Percentiles rank a stretch among this genome's conserved stretches.
Evolutionary conservation across 352 stramenopile species (phyloP).

Genomic region (Phytophthora ramorum): DNA sequence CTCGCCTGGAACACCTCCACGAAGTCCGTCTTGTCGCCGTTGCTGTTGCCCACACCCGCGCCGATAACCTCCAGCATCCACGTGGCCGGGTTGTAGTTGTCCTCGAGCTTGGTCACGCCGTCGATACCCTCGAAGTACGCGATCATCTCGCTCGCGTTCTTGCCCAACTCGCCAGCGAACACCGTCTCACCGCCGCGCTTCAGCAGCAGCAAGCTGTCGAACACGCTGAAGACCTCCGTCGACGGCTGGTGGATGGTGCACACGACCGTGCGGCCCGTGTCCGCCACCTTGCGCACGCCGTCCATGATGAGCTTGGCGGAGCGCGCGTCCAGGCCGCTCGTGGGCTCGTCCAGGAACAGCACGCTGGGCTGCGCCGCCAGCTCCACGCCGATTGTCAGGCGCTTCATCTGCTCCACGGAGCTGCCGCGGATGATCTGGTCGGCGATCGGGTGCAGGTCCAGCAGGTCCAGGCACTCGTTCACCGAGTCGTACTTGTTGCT

Average conservation of each 20-base stretch:
- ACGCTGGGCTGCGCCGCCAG: neutral
- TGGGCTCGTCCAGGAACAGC: constrained; percentile 67
- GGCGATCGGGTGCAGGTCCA: constrained; percentile 34
- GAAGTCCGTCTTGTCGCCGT: constrained; percentile 44
- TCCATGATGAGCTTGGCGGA: constrained; percentile 84
- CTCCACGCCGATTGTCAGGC: constrained; percentile 28
- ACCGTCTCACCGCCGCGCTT: constrained; percentile 37
- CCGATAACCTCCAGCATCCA: constrained; percentile 51
- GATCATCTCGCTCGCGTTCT: constrained; percentile 35
- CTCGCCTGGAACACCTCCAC: constrained; percentile 41
- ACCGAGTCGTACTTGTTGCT: constrained; percentile 14
- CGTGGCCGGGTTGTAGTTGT: constrained; percentile 82
- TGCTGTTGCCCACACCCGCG: constrained; percentile 40
- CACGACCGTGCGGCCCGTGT: constrained; percentile 71
- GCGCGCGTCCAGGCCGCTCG: constrained; percentile 83
- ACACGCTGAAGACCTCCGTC: no score
- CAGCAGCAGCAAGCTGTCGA: constrained; percentile 3
- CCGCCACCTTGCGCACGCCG: constrained; percentile 84
- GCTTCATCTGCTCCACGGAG: constrained; percentile 12
- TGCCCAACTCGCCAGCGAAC: constrained; percentile 52
- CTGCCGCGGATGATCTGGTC: constrained; percentile 31
- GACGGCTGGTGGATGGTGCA: constrained; percentile 93
- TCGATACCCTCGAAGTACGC: constrained; percentile 3
- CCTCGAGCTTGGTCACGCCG: constrained; percentile 52
- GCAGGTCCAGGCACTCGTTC: constrained; percentile 32